Base-by-base conservation (phyloP, 805 yeast genomes). In the Kregervanrija fluxuum region DNA sequence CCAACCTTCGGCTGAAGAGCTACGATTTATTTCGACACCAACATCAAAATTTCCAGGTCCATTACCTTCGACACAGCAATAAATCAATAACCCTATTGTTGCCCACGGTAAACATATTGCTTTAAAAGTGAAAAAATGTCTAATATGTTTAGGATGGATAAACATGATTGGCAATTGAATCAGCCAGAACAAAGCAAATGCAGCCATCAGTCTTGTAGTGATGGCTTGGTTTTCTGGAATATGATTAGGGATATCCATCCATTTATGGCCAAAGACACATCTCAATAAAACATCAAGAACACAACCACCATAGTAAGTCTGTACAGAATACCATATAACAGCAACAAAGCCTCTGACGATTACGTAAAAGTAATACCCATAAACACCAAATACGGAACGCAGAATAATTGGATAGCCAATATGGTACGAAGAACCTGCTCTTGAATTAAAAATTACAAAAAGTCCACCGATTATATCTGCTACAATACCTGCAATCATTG, bases 371-470 rank as follows among this genome's bases (percentile, higher is more conserved):
- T 56, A 62, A 5, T 73, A 65, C 3, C 79, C 77, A 46, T 64
- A 56, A 33, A 72, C 61, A 9, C 81, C 80, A 59, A 70, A 75
- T 0, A 70, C 59, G 39, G 67, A 64, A 41, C 80, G 57, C 17
- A 67, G 61, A 42, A 64, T 63, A 10, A 75, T 64, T 3, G 79
- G 68, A 49, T 65, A 75, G 1, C 79, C 78, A 36, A 75, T 63
- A 54, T 74, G 78, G 63, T 70, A 75, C 39, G 72, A 68, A 13
- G 60, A 54, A 37, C 81, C 81, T 0, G 73, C 76, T 41, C 62
- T 66, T 14, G 75, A 69, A 53, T 73, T 74, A 11, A 73, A 65
- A 34, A 71, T 51, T 12, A 79, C 71, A 45, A 69, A 66, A 5
- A 62, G 13, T 36, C 70, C 60, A 12, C 76, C 71, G 12, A 76